These are phyloP conservation scores for Craterostigma plantagineum DNA, from an alignment of 257 asterid genomes.

Conservation along the genomic window DNA sequence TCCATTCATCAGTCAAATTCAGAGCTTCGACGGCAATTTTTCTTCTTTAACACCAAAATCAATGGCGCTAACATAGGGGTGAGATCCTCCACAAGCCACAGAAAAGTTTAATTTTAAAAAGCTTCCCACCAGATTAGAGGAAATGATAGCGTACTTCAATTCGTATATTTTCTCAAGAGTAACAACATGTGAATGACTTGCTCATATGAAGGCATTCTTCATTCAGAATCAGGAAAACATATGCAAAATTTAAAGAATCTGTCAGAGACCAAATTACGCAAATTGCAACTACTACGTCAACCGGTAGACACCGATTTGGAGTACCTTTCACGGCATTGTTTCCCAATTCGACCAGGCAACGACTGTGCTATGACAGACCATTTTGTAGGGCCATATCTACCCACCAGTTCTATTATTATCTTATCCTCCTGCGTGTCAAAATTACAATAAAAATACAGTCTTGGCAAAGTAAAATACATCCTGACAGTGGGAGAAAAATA, in stretches of 20 bases:
- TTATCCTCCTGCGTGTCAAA: constrained; percentile 72
- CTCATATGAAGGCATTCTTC: too few species aligned
- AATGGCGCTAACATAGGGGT: too few species aligned
- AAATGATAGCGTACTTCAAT: too few species aligned
- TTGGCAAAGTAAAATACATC: constrained; percentile 8
- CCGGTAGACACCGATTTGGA: constrained; percentile 7
- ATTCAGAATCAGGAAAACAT: too few species aligned
- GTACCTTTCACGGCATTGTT: constrained; percentile 99
- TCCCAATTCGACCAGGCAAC: constrained; percentile 96
- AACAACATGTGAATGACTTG: too few species aligned
- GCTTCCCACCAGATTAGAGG: too few species aligned
- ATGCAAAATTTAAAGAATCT: not conserved
- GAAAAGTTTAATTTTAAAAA: too few species aligned
- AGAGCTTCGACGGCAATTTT: too few species aligned
- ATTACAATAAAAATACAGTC: constrained; percentile 5
- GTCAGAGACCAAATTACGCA: constrained; percentile 7
- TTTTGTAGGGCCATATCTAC: constrained; percentile 80
- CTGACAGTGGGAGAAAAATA: constrained; percentile 8
- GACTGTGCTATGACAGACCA: constrained; percentile 95
- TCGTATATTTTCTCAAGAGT: too few species aligned
- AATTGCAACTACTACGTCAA: not conserved
- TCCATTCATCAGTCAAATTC: too few species aligned
- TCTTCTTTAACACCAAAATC: too few species aligned
- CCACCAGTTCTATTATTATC: constrained; percentile 60
- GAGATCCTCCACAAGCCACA: too few species aligned